phyloP scores from a whole-genome alignment of 1,139 yeast genomes.

The Candida tetrigidarum region DNA sequence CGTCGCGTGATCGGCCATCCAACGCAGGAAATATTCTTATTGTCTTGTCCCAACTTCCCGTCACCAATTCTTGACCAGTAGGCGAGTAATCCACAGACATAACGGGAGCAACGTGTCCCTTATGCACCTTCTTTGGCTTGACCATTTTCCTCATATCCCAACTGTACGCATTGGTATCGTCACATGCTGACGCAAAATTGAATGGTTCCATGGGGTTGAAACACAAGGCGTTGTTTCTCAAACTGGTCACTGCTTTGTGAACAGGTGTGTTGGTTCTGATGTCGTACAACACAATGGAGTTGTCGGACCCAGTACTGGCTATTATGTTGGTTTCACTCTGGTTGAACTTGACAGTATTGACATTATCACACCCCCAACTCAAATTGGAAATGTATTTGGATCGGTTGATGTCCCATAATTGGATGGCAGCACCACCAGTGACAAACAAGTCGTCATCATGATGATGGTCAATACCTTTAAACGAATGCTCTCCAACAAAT shows the following conservation, averaged over 20 bases:
- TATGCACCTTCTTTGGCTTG: constrained; percentile 79
- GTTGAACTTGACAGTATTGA: constrained; percentile 82
- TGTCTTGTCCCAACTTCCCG: constrained; percentile 95
- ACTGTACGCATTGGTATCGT: constrained; percentile 92
- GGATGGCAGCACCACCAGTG: constrained; percentile 90
- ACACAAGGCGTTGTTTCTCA: constrained; percentile 83
- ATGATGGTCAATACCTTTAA: constrained; percentile 88
- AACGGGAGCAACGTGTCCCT: constrained; percentile 97
- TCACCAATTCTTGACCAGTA: constrained; percentile 94
- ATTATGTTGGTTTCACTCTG: constrained; percentile 87
- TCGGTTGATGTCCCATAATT: constrained; percentile 87
- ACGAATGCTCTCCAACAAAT: constrained; percentile 81
- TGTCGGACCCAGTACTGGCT: constrained; percentile 93
- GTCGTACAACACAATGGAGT: constrained; percentile 89
- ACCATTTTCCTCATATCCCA: constrained; percentile 96
- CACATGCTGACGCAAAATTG: constrained; percentile 89
- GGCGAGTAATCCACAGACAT: constrained; percentile 96
- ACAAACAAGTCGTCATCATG: constrained; percentile 73
- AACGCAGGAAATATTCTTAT: constrained; percentile 75
- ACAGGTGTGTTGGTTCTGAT: constrained; percentile 91
- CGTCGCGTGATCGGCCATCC: constrained; percentile 92
- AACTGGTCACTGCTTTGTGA: constrained; percentile 81
- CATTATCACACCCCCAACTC: constrained; percentile 97
- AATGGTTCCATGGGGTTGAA: constrained; percentile 99
- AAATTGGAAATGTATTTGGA: constrained; percentile 76